Evolutionary conservation across 2,329 filamentous ascomycete genomes (phyloP), one percentile per base, ranked within the genome.

Genomic region (Penicillium polonicum): DNA sequence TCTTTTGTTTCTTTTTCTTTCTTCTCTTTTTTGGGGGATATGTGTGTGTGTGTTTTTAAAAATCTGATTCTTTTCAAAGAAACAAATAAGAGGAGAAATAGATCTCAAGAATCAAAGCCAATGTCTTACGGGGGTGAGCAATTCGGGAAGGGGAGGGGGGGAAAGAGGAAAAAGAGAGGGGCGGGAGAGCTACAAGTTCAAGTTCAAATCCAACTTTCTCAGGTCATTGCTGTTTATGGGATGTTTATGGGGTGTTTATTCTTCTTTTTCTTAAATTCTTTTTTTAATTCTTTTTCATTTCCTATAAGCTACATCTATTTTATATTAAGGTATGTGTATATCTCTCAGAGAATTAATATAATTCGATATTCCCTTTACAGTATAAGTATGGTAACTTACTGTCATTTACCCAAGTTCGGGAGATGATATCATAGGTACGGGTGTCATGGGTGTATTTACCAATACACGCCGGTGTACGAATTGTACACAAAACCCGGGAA

Each of bases 161-260:
- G 27, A 55, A 60, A 59, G 49, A 57, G 59, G 55, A 53, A 65
- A 61, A 60, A 52, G 57, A 62, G 55, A 61, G 52, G 60, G 60
- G 64, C 62, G 60, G 59, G 57, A 62, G 59, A 62, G 59, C 44
- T 48, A 38, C 43, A 36, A 43, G 23, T 43, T 45, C 55, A 54
- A 60, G 46, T 45, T 52, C 38, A n/a, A 42, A 58, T 42, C 48
- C 48, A 49, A 43, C 44, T 44, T 52, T 38, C 48, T 35, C 35
- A 48, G 33, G 33, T 36, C 38, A 23, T 31, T 33, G 29, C 35
- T 39, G n/a, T 54, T 46, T 46, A 39, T 39, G 43, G n/a, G 23
- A 23, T 27, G 25, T 27, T 27, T 7, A 27, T 27, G 7, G 7
- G 27, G 29, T 23, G 31, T 15, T 33, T 31, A 5, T 31, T 4